phyloP scores from a whole-genome alignment of 192 early-diverging fungal genomes.

The Podila verticillata region DNA sequence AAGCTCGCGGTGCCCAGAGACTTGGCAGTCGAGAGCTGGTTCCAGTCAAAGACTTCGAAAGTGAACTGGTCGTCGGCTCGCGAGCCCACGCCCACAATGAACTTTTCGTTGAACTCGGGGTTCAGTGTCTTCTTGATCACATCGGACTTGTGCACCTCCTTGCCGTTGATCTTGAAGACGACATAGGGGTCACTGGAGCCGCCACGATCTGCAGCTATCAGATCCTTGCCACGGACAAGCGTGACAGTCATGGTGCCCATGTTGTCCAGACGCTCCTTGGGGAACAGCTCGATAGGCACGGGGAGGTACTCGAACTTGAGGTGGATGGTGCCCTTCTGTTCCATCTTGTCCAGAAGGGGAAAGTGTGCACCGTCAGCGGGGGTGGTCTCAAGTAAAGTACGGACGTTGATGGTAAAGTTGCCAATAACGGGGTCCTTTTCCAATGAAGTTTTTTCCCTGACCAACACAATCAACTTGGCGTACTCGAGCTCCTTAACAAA shows the following conservation, averaged over 20 bases:
- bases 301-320: conserved; percentile 59
- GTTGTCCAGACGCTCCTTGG: conserved; percentile 65
- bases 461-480: conserved; percentile 55
- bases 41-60: conserved; percentile 83
- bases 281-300: conserved; percentile 53
- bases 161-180: conserved; percentile 69
- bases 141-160: conserved; percentile 75
- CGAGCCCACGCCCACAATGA: conserved; percentile 64
- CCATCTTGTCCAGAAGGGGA: conserved; percentile 33
- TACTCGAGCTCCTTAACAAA: conserved; percentile 69
- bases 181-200: conserved; percentile 82
- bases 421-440: conserved; percentile 54
- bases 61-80: conserved; percentile 64
- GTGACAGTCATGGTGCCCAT: conserved; percentile 74
- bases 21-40: conserved; percentile 72
- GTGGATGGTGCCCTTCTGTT: conserved; percentile 37
- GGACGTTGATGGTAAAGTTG: conserved; percentile 24
- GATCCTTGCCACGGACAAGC: conserved; percentile 62
- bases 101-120: conserved; percentile 75
- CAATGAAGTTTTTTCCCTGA: conserved; percentile 44
- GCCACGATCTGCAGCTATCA: conserved; percentile 76
- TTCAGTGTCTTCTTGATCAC: conserved; percentile 78
- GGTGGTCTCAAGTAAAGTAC: conserved; percentile 21
- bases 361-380: conserved; percentile 29
- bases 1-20: conserved; percentile 65